phyloP scores from a whole-genome alignment of 768 basidiomycete species.

The Fomitopsis serialis region DNA sequence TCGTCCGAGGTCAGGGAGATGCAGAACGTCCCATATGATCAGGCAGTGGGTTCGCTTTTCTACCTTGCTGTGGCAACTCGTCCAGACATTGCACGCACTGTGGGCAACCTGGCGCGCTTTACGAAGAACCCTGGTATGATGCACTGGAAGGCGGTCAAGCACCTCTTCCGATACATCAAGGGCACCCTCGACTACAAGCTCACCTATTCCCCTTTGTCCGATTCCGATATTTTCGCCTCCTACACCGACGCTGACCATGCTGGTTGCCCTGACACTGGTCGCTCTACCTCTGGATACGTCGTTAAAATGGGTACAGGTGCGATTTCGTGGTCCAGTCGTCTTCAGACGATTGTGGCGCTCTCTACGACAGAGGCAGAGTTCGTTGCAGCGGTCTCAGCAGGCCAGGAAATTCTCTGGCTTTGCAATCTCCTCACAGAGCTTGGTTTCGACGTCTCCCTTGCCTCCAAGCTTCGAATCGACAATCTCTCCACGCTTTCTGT shows the following conservation, averaged over 20 bases:
- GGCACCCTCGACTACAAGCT: slow-evolving; percentile 25
- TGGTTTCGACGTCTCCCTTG: no score
- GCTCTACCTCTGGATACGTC: slow-evolving; percentile 29
- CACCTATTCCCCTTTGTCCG: slow-evolving; percentile 10
- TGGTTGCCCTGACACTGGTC: slow-evolving; percentile 23
- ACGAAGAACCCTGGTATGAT: slow-evolving; percentile 16
- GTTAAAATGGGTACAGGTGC: slow-evolving; percentile 30
- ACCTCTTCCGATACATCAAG: slow-evolving; percentile 31
- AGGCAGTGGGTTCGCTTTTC: slow-evolving; percentile 21
- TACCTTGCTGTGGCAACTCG: slow-evolving; percentile 26
- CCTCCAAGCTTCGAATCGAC: no score
- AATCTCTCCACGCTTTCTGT: no score
- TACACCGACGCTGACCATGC: slow-evolving; percentile 26
- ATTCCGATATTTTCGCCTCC: slow-evolving; percentile 6
- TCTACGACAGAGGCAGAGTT: slow-evolving; percentile 39
- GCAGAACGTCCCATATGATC: slow-evolving; percentile 12
- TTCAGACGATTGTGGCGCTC: slow-evolving; percentile 34
- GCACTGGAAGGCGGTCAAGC: slow-evolving; percentile 35
- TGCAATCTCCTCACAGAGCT: no score
- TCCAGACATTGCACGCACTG: slow-evolving; percentile 28
- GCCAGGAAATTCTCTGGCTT: slow-evolving; percentile 29
- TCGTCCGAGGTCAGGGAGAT: neutral
- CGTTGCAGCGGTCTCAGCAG: slow-evolving; percentile 27
- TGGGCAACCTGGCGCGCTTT: slow-evolving; percentile 22
- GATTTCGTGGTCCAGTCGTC: slow-evolving; percentile 31